These are phyloP conservation scores for Trichophyton rubrum DNA, from an alignment of 2,329 filamentous ascomycete species.

Conservation along the genomic window DNA sequence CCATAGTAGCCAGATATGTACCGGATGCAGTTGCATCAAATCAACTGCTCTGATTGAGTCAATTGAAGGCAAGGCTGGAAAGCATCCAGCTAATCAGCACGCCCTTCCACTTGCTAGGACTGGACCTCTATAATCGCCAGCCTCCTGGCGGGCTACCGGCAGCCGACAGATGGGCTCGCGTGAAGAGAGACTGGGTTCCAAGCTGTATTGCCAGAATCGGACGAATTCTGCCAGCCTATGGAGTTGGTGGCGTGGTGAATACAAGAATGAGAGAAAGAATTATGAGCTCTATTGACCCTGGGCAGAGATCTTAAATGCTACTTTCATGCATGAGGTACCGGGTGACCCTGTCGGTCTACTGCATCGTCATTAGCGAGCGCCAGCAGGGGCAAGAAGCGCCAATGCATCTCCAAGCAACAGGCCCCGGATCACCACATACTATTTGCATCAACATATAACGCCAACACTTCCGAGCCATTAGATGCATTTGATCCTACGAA, in stretches of 20 bases:
- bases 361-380: not conserved
- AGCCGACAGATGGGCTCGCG: constrained; percentile 50
- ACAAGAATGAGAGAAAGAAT: constrained; percentile 53
- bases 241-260: constrained; percentile 78
- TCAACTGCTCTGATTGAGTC: too few relatives aligned
- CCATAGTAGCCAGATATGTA: constrained; percentile 59
- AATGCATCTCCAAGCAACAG: not conserved
- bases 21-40: constrained; percentile 39
- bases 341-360: not conserved
- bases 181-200: constrained; percentile 63
- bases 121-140: constrained; percentile 73
- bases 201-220: constrained; percentile 66
- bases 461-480: too few relatives aligned
- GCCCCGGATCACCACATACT: not conserved
- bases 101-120: constrained; percentile 68
- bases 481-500: too few relatives aligned
- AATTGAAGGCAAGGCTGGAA: too few relatives aligned
- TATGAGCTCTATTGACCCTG: constrained; percentile 49
- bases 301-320: not conserved
- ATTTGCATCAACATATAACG: not conserved
- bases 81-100: constrained; percentile 73
- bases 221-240: constrained; percentile 79
- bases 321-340: not conserved
- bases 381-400: not conserved
- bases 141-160: constrained; percentile 34